Evolutionary conservation across 768 basidiomycete genomes (phyloP).

Genomic region (Mycena venus): DNA sequence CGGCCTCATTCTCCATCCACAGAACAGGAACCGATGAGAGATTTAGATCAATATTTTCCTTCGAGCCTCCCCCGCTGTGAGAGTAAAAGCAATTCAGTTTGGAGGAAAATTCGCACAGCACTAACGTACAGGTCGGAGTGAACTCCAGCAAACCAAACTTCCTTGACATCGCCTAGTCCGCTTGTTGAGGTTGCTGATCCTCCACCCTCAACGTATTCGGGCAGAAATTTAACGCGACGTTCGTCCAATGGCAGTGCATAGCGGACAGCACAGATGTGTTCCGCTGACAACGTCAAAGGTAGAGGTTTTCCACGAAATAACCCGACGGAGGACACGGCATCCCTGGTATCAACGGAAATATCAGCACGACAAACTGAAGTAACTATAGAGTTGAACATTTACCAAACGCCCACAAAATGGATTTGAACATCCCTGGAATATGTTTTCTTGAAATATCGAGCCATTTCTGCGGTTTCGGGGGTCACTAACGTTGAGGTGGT

Average conservation of each 20-base stretch:
- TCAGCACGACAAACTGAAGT: neutral
- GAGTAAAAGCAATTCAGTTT: neutral
- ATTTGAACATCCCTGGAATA: neutral
- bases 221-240: conserved; percentile 9
- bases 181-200: too few species aligned
- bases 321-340: neutral
- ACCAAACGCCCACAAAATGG: neutral
- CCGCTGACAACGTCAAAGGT: neutral
- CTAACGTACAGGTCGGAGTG: too few species aligned
- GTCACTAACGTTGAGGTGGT: too few species aligned
- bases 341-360: neutral
- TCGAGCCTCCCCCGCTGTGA: neutral
- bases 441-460: neutral
- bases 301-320: neutral
- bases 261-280: conserved; percentile 13
- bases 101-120: too few species aligned
- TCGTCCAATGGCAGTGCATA: conserved; percentile 17
- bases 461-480: neutral
- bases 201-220: conserved; percentile 3
- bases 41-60: neutral
- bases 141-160: too few species aligned
- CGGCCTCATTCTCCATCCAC: conserved; percentile 15
- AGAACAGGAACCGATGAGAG: neutral
- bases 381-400: neutral
- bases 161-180: too few species aligned